Evolutionary conservation across 1,284 basidiomycete species (phyloP).

Genomic region (Austroboletus novae-zelandiae): DNA sequence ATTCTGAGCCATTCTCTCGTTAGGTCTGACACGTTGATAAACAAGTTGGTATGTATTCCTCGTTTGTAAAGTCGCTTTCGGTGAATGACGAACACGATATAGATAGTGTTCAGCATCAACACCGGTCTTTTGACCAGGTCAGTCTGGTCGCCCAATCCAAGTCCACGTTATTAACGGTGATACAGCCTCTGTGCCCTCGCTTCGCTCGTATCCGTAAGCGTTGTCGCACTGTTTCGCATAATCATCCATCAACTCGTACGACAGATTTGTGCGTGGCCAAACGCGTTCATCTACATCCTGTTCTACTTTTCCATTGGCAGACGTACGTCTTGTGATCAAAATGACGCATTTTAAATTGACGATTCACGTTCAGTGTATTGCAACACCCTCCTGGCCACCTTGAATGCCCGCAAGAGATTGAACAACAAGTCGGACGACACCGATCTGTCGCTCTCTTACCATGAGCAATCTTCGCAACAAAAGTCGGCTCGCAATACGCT

Average conservation of each 20-base stretch:
- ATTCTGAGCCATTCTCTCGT: background rate
- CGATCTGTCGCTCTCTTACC: conserved; percentile 15
- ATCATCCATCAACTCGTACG: background rate
- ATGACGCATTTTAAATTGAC: background rate
- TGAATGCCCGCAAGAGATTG: conserved; percentile 44
- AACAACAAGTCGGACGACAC: conserved; percentile 16
- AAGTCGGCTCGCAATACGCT: conserved; percentile 5
- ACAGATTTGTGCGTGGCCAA: conserved; percentile 36
- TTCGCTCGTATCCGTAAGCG: conserved; percentile 41
- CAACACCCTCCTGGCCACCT: conserved; percentile 49
- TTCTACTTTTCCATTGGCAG: conserved; percentile 51
- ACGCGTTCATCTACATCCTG: conserved; percentile 43
- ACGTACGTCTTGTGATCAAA: conserved; percentile 24
- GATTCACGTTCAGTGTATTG: conserved; percentile 39
- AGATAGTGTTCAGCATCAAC: conserved; percentile 50
- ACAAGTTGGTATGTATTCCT: conserved; percentile 36
- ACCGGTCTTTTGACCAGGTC: conserved; percentile 44
- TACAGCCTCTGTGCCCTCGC: conserved; percentile 35
- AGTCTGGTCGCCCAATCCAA: conserved; percentile 1
- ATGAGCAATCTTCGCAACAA: conserved; percentile 4
- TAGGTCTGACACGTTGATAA: conserved; percentile 49
- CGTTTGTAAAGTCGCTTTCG: background rate
- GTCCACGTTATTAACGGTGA: background rate
- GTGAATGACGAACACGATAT: background rate
- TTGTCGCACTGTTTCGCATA: no score